phyloP scores from a whole-genome alignment of 202 grass and related monocot species.

The Carex arenaria region DNA sequence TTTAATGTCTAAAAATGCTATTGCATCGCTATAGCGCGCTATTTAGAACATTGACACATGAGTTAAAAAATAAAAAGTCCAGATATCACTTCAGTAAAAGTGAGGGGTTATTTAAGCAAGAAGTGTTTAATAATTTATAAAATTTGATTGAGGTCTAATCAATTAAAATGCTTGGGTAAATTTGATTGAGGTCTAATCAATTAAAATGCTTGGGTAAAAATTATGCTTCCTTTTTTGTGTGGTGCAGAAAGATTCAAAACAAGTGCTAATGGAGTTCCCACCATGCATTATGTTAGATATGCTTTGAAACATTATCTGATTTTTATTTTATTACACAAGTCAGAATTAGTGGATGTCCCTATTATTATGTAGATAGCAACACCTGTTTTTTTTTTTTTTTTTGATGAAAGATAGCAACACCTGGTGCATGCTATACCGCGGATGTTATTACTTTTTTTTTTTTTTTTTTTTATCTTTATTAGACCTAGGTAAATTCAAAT shows the following conservation, averaged over 20 bases:
- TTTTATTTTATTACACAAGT: background rate
- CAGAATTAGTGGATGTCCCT: constrained; percentile 16
- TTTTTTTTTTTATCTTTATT: too few relatives aligned
- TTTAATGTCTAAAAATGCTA: too few relatives aligned
- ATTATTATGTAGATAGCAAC: background rate
- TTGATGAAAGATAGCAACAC: background rate
- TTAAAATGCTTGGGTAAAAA: background rate
- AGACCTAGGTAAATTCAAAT: background rate
- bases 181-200: background rate
- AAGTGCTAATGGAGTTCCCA: constrained; percentile 10
- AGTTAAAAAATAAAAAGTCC: too few relatives aligned
- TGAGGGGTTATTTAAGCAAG: background rate
- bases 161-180: too few relatives aligned
- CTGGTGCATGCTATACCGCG: background rate
- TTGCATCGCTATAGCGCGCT: too few relatives aligned
- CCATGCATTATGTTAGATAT: background rate
- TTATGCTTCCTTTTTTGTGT: background rate
- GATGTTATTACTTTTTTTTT: background rate
- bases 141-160: background rate
- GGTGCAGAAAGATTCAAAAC: constrained; percentile 16
- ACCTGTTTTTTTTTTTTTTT: background rate
- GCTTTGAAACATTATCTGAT: background rate
- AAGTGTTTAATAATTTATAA: background rate
- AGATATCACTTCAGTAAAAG: background rate
- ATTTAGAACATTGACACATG: too few relatives aligned